Evolutionary conservation across 2,329 filamentous ascomycete species (phyloP), one percentile per base, ranked within the genome.

Genomic region (Xylaria digitata): DNA sequence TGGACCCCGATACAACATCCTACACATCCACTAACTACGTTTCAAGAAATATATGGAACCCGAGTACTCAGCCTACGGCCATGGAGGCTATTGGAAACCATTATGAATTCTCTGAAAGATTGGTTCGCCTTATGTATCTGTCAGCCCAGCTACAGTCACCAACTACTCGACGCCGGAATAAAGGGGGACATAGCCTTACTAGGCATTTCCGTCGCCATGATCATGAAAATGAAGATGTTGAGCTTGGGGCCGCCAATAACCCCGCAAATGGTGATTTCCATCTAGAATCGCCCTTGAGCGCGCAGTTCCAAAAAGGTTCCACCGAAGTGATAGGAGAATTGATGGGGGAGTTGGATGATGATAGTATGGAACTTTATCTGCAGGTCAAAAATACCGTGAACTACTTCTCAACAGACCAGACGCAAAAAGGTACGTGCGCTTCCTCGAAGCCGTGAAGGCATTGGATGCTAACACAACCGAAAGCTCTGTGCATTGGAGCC

Each of bases 311-410:
- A 46, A 67, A 63, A 45, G 62, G 43, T 17, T 64, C 59, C 9
- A 42, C 40, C 26, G 61, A 70, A 17, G 40, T 52, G 17, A 49
- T 61, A 34, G 63, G 63, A 3, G 34, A 54, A 17, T 45, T 52
- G 17, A 49, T 61, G 42, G 63, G 63, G 5, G 34, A 54, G 7
- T 9, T 63, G 15, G 69, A 67, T 15, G 69, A 70, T 30, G 70
- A 72, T 13, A 76, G 73, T 37, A 63, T 81, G 65, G 71, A 79
- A 68, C 72, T 84, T 67, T 80, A 80, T 67, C 56, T 87, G 34
- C 83, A 93, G 48, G 86, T 90, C 6, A 85, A 91, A 68, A 86
- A 90, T 61, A 89, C 92, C n/a, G 90, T 90, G 82, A 91, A 93
- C 75, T 94, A 91, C 77, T 90, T 89, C 15, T 90, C 90, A 0